Base-by-base conservation (phyloP, 2,329 filamentous ascomycete genomes). In the Arthrinium puccinioides region DNA sequence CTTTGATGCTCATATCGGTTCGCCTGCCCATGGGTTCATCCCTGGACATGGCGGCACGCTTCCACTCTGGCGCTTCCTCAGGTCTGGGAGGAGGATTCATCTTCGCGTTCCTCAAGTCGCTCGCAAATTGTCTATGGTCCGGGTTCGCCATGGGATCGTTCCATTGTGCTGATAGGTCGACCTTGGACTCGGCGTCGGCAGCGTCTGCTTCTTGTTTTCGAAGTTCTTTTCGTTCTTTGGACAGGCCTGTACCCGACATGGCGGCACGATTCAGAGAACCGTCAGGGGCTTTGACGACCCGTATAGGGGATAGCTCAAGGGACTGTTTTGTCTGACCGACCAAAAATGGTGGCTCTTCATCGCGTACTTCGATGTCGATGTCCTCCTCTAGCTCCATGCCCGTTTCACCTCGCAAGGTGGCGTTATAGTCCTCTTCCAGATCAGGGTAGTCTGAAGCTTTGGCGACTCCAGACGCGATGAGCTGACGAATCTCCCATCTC, bases 201-300 rank as follows among this genome's bases (percentile, higher is more conserved):
- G 62, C 87, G 42, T 94, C 84, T 0, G 79, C 80, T 61, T 98
- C 90, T 55, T 94, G 84, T 52, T 95, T 87, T 43, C 87, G 80
- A 48, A 96, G 52, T 42, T 98, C 92, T 56, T 87, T 82, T 36
- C 92, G 74, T 56, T 98, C 92, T 57, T 92, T 94, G 4, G 90
- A 86, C 11, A 98, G 64, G 5, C 81, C 75, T 13, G 90, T 89
- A 30, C 92, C 90, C 8, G 89, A 82, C 85, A 97, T 95, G 13
- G 94, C 94, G 32, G 94, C 87, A 53, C 92, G 77, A 57, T 98
- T 98, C 61, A 98, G 81, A 4, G 90, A 97, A n/a, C 92, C 92
- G 60, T 98, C 92, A 0, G 92, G 94, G 2, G 92, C 92, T 62
- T 97, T 97, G 50, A 98, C 87, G 16, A 98, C 89, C 46, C 94